A percentile compares a stretch with the other conserved stretches of the same genome.
These are phyloP conservation scores for Candida xyloterini DNA, from an alignment of 805 yeast genomes.

Conservation along the genomic window DNA sequence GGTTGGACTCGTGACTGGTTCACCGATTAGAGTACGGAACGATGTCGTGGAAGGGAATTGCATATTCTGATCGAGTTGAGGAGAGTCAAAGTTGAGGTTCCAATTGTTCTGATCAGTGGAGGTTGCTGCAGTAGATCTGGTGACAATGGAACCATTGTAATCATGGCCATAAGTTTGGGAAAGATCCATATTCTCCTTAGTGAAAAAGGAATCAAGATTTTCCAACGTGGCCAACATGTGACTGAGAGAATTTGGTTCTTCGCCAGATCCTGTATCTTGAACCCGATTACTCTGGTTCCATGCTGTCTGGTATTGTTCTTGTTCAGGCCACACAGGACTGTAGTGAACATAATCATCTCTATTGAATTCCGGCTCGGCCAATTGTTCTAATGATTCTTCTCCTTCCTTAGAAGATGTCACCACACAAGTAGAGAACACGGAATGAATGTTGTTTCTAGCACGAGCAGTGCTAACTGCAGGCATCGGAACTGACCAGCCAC, in stretches of 20 bases:
- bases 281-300: constrained; percentile 23
- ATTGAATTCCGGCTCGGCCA: constrained; percentile 40
- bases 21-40: constrained; percentile 72
- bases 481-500: constrained; percentile 97
- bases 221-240: constrained; percentile 93
- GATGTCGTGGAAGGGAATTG: constrained; percentile 58
- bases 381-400: constrained; percentile 34
- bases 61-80: constrained; percentile 25
- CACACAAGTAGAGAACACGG: constrained; percentile 86
- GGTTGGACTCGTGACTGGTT: constrained; percentile 11
- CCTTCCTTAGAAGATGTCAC: constrained; percentile 39
- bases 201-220: constrained; percentile 83
- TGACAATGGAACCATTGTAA: constrained; percentile 59
- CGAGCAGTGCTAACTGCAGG: constrained; percentile 87
- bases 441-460: constrained; percentile 90
- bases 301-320: not conserved
- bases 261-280: constrained; percentile 48
- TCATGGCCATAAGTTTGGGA: constrained; percentile 35
- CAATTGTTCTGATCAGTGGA: constrained; percentile 21
- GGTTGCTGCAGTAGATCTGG: constrained; percentile 47
- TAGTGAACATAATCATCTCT: constrained; percentile 52
- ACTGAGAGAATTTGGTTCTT: constrained; percentile 70
- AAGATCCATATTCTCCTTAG: constrained; percentile 47
- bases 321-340: constrained; percentile 29
- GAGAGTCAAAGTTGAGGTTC: constrained; percentile 29